phyloP scores from a whole-genome alignment of 352 stramenopile genomes.

The Phytophthora niederhauseri region DNA sequence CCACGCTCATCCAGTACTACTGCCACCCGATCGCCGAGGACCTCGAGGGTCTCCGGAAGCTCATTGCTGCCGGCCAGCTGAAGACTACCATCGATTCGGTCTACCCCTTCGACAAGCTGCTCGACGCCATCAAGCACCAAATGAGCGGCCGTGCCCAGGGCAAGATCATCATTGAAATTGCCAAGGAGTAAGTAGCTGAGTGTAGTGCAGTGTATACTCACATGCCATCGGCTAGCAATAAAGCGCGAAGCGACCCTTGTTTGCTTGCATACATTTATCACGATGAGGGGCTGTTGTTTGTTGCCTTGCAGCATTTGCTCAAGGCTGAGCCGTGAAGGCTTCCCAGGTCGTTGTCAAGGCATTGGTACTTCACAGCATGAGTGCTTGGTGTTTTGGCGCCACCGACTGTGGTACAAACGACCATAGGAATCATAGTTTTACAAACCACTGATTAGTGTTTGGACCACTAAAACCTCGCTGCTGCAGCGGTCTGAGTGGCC shows the following conservation, averaged over 20 bases:
- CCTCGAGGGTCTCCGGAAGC: constrained; percentile 37
- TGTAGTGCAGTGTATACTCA: background rate
- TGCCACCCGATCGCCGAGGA: constrained; percentile 24
- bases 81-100: background rate
- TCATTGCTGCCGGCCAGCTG: background rate
- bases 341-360: no score
- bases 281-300: no score
- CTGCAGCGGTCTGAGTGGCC: background rate
- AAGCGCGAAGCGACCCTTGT: background rate
- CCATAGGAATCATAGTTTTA: background rate
- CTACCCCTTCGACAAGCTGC: background rate
- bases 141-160: background rate
- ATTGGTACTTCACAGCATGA: no score
- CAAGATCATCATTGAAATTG: constrained; percentile 3
- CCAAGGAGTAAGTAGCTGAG: background rate
- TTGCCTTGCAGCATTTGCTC: no score
- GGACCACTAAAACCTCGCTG: background rate
- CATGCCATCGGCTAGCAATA: background rate
- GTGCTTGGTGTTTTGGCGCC: no score
- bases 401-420: no score
- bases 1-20: constrained; percentile 30
- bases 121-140: background rate
- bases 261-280: no score
- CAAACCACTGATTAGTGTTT: background rate
- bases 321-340: no score